Evolutionary conservation across 1,139 yeast species (phyloP).

Genomic region (Scheffersomyces parashehatae): DNA sequence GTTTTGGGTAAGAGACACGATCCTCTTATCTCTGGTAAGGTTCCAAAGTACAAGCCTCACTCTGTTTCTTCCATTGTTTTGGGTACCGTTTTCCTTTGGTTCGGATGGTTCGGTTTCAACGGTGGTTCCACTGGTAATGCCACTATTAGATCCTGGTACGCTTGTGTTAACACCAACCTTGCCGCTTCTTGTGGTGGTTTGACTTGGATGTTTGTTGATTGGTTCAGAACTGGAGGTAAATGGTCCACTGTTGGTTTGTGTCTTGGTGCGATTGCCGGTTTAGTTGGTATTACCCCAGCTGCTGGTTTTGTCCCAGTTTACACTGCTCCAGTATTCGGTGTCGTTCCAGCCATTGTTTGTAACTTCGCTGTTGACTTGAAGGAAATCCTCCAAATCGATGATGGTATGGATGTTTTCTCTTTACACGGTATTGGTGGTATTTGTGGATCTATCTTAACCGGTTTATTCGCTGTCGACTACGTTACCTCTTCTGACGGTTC

Average conservation of each 20-base stretch:
- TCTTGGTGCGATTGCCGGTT: constrained; percentile 90
- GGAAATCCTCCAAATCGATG: constrained; percentile 73
- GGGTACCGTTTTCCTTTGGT: constrained; percentile 94
- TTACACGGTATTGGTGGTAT: constrained; percentile 94
- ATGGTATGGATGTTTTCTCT: constrained; percentile 94
- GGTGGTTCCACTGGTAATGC: constrained; percentile 97
- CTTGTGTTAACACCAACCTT: constrained; percentile 85
- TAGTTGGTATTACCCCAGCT: constrained; percentile 96
- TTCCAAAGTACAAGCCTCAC: constrained; percentile 91
- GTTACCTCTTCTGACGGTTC: constrained; percentile 76
- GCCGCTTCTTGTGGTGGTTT: constrained; percentile 93
- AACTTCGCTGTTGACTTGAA: constrained; percentile 86
- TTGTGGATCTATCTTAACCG: constrained; percentile 80
- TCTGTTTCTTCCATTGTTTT: constrained; percentile 86
- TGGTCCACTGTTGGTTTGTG: constrained; percentile 97
- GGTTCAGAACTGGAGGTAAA: constrained; percentile 81
- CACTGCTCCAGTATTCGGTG: constrained; percentile 82
- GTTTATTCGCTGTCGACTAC: constrained; percentile 92
- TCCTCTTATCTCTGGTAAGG: constrained; percentile 64
- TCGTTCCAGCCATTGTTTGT: constrained; percentile 74
- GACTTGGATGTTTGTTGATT: constrained; percentile 92
- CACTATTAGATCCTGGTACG: constrained; percentile 89
- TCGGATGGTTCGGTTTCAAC: constrained; percentile 98
- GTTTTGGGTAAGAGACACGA: constrained; percentile 90
- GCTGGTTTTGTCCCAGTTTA: constrained; percentile 95